phyloP scores from a whole-genome alignment of 768 basidiomycete genomes.

The Pleurotus platypus region DNA sequence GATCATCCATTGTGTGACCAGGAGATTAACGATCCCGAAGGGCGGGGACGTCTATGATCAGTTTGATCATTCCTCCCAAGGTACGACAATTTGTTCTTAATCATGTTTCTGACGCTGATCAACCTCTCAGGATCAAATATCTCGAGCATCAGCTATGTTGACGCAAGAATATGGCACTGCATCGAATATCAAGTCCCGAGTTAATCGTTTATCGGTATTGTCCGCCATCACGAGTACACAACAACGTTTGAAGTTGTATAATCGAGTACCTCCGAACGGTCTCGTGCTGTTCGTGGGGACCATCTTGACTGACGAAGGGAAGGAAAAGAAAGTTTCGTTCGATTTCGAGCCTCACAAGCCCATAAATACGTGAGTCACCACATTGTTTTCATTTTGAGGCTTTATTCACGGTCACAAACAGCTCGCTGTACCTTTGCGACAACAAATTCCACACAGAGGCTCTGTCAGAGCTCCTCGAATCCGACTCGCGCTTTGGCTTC shows the following conservation, averaged over 20 bases:
- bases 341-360: conserved; percentile 99
- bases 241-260: conserved; percentile 95
- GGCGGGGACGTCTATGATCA: conserved; percentile 98
- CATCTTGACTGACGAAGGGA: conserved; percentile 96
- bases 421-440: conserved; percentile 97
- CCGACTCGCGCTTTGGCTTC: conserved; percentile 97
- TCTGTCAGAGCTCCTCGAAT: conserved; percentile 92
- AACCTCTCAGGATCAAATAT: conserved; percentile 77
- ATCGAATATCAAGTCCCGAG: conserved; percentile 99
- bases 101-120: not conserved
- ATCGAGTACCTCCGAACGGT: conserved; percentile 93
- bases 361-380: conserved; percentile 85
- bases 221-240: conserved; percentile 98
- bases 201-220: conserved; percentile 94
- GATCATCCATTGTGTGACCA: conserved; percentile 17
- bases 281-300: conserved; percentile 98
- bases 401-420: conserved; percentile 23
- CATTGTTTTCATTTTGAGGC: not conserved
- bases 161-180: conserved; percentile 98
- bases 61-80: conserved; percentile 94
- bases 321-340: conserved; percentile 99
- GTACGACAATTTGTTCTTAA: conserved; percentile 32
- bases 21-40: conserved; percentile 34
- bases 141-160: conserved; percentile 90
- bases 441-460: conserved; percentile 99